phyloP scores from a whole-genome alignment of 2,329 filamentous ascomycete genomes.

The Fusarium chaquense region DNA sequence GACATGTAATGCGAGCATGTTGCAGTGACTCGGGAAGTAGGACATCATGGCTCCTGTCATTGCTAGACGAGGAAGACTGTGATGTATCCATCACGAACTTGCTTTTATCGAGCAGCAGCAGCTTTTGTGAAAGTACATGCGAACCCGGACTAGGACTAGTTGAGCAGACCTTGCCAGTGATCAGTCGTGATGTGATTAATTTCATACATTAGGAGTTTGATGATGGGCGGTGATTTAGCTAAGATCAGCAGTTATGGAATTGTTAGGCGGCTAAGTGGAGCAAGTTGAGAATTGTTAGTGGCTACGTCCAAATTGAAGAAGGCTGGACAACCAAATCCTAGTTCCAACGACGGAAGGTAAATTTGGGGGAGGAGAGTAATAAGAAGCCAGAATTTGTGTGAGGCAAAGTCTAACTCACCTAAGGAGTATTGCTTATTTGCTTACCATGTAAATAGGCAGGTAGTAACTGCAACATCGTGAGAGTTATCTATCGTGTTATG shows the following conservation, averaged over 20 bases:
- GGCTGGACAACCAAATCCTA: slow-evolving; percentile 11
- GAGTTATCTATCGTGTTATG: not conserved
- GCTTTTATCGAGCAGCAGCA: not conserved
- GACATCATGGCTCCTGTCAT: slow-evolving; percentile 24
- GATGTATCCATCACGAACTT: slow-evolving; percentile 31
- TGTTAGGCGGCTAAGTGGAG: slow-evolving; percentile 30
- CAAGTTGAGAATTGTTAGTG: slow-evolving; percentile 14
- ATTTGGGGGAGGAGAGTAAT: slow-evolving; percentile 21
- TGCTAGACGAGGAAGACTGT: slow-evolving; percentile 4
- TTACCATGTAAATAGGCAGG: too few relatives aligned
- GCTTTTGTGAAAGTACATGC: not conserved
- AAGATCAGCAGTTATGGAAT: slow-evolving; percentile 33
- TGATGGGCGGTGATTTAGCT: slow-evolving; percentile 20
- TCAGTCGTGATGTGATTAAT: slow-evolving; percentile 18
- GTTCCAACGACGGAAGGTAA: slow-evolving; percentile 1
- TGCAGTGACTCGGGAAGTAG: slow-evolving; percentile 64
- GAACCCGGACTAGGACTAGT: not conserved
- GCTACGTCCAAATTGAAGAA: slow-evolving; percentile 9
- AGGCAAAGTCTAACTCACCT: not conserved
- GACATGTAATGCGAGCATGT: slow-evolving; percentile 61
- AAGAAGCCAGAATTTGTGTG: not conserved
- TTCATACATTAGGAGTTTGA: slow-evolving; percentile 25
- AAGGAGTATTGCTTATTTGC: not conserved
- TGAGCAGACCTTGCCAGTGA: slow-evolving; percentile 7
- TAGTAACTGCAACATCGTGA: not conserved